A percentile compares a stretch with the other conserved stretches of the same genome.
These are phyloP conservation scores for Scolecobasidium constrictum DNA, from an alignment of 2,329 filamentous ascomycete genomes.

Conservation along the genomic window DNA sequence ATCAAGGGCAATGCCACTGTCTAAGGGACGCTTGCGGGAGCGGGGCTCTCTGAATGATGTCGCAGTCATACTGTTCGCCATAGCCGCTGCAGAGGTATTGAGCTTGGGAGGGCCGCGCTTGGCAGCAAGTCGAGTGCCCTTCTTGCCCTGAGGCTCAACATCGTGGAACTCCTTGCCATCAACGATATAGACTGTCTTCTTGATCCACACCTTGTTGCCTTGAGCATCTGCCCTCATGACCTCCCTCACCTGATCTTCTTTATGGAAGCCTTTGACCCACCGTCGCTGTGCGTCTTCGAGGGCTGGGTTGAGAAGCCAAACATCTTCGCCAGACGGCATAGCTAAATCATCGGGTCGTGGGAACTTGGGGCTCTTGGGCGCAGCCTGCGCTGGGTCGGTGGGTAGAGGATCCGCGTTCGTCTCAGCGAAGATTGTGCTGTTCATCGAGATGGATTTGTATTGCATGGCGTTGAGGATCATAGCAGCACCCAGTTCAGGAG, in stretches of 20 bases:
- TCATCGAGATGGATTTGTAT: background rate
- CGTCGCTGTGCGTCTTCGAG: background rate
- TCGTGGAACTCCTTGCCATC: background rate
- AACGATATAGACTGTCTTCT: slow-evolving; percentile 1
- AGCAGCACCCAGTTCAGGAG: background rate
- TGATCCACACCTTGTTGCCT: background rate
- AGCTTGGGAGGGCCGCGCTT: background rate
- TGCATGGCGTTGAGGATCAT: background rate
- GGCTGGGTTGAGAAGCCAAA: background rate
- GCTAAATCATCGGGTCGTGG: background rate
- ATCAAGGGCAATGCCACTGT: background rate
- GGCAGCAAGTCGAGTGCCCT: background rate
- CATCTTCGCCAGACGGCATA: background rate
- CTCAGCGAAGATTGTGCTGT: background rate
- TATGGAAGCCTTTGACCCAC: background rate
- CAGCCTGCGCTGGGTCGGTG: background rate
- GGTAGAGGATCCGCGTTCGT: background rate
- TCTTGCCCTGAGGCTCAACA: background rate
- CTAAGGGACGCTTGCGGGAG: background rate
- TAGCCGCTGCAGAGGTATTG: background rate
- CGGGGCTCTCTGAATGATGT: background rate
- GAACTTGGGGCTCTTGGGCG: background rate
- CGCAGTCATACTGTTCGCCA: background rate
- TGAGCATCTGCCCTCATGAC: background rate
- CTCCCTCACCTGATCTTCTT: background rate